Conservation (phyloP, 768 basidiomycete species). For the Tricholoma bakamatsutake region DNA sequence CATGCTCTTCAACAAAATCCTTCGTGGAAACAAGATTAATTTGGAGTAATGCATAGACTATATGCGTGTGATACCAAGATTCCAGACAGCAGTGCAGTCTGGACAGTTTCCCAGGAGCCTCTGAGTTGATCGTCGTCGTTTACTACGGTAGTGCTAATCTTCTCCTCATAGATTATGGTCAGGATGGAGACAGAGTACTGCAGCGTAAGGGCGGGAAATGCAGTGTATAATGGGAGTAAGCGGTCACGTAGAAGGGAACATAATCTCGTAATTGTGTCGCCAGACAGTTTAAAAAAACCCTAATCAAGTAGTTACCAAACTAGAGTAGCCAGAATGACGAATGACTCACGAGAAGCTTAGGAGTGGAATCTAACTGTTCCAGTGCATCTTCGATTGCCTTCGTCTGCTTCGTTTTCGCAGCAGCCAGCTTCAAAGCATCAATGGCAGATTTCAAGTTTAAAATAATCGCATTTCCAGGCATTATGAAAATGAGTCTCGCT, state of each 20-base stretch:
- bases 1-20: conserved; percentile 27
- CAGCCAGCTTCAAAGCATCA: conserved; percentile 24
- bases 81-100: conserved; percentile 46
- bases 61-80: conserved; percentile 30
- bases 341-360: conserved; percentile 36
- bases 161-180: conserved; percentile 30
- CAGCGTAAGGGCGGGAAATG: conserved; percentile 32
- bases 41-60: not conserved
- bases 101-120: conserved; percentile 39
- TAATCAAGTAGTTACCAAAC: conserved; percentile 12
- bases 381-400: conserved; percentile 28
- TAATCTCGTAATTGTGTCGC: conserved; percentile 32
- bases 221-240: conserved; percentile 38
- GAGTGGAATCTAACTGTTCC: conserved; percentile 34
- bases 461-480: not conserved
- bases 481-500: not conserved
- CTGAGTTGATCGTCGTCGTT: conserved; percentile 11
- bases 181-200: conserved; percentile 37
- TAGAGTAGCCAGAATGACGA: not conserved
- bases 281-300: conserved; percentile 34
- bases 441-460: conserved; percentile 22
- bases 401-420: conserved; percentile 22
- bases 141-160: conserved; percentile 24
- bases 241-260: conserved; percentile 34
- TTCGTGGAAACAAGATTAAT: conserved; percentile 5